These are phyloP conservation scores for Myriosclerotinia scirpicola DNA, from an alignment of 2,329 filamentous ascomycete genomes.

Conservation along the genomic window DNA sequence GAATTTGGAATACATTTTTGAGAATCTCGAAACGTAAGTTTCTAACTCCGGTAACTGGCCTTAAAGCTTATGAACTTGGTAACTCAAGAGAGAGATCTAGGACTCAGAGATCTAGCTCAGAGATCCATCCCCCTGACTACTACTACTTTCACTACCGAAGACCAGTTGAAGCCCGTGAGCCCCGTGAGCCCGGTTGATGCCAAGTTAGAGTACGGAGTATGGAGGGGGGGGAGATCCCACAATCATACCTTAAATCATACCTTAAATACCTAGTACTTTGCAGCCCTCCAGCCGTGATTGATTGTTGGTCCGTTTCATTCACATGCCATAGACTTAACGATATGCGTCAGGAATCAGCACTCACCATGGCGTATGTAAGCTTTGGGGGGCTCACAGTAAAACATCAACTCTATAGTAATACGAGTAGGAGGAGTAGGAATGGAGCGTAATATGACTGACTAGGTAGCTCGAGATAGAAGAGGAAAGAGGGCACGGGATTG, in stretches of 20 bases:
- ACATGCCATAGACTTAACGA: neutral
- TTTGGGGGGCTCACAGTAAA: too few relatives aligned
- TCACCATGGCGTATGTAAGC: neutral
- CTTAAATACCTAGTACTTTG: neutral
- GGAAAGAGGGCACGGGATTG: neutral
- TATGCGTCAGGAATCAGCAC: too few relatives aligned
- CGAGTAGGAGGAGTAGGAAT: too few relatives aligned
- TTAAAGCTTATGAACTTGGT: too few relatives aligned
- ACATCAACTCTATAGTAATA: too few relatives aligned
- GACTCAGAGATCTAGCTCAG: too few relatives aligned
- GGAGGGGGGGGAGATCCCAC: too few relatives aligned
- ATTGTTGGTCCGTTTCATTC: constrained; percentile 11
- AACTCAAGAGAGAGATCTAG: too few relatives aligned
- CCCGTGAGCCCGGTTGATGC: neutral
- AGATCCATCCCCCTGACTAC: constrained; percentile 23
- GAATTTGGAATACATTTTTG: too few relatives aligned
- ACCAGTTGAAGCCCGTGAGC: constrained; percentile 2
- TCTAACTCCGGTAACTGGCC: too few relatives aligned
- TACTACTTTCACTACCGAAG: constrained; percentile 5
- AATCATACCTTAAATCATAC: constrained; percentile 1
- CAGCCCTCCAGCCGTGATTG: constrained; percentile 6
- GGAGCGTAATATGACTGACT: too few relatives aligned
- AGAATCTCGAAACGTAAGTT: too few relatives aligned
- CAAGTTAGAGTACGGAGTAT: neutral
- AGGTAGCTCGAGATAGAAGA: neutral